Conservation (phyloP, 495 filamentous ascomycete genomes). For the Cudoniella acicularis region DNA sequence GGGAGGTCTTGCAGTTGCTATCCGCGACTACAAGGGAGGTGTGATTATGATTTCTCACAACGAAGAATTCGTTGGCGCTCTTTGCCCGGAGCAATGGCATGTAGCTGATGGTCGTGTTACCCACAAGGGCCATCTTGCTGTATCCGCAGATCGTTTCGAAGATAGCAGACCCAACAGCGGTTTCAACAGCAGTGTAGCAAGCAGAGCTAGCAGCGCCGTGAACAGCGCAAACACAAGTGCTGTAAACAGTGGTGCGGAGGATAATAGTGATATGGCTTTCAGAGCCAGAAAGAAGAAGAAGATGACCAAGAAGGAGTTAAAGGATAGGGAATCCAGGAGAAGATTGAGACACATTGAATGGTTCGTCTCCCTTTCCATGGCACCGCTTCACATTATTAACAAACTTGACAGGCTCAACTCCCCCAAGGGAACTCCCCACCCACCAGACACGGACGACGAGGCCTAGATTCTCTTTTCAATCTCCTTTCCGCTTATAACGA, state of each 20-base stretch:
- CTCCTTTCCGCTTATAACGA: background rate
- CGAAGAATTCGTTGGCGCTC: constrained; percentile 94
- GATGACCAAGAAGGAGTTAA: constrained; percentile 91
- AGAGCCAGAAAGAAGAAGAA: constrained; percentile 93
- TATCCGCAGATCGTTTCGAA: constrained; percentile 80
- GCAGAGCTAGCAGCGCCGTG: constrained; percentile 52
- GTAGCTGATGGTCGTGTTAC: constrained; percentile 83
- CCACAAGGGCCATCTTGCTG: constrained; percentile 70
- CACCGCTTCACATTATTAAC: constrained; percentile 27
- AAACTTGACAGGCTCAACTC: constrained; percentile 28
- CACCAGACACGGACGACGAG: constrained; percentile 76
- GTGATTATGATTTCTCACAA: constrained; percentile 99
- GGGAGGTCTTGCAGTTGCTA: constrained; percentile 90
- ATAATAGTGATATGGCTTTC: constrained; percentile 75
- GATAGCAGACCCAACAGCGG: constrained; percentile 57
- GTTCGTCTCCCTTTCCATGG: constrained; percentile 58
- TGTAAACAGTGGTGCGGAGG: constrained; percentile 82
- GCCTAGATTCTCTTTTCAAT: constrained; percentile 27
- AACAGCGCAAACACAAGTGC: constrained; percentile 61
- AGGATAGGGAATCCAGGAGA: constrained; percentile 85
- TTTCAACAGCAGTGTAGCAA: constrained; percentile 43
- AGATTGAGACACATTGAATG: constrained; percentile 95
- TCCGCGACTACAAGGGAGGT: constrained; percentile 95
- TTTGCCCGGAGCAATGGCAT: constrained; percentile 93
- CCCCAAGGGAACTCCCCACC: constrained; percentile 74